phyloP scores from a whole-genome alignment of 352 stramenopile genomes.

The Phytopythium cucurbitacearum region DNA sequence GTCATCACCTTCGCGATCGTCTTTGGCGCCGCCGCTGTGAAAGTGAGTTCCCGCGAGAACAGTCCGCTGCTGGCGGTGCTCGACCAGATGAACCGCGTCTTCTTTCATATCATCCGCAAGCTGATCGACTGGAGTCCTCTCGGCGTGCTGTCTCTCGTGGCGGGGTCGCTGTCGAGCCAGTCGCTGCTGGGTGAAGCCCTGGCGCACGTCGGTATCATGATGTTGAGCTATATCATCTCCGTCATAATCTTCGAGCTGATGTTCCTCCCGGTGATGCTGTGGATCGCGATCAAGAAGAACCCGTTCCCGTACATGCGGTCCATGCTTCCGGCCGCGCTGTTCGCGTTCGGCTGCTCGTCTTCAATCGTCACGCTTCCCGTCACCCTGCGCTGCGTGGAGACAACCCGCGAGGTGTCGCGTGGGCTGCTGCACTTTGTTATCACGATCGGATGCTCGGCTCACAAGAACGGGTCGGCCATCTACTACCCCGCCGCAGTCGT shows the following conservation, averaged over 20 bases:
- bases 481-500: conserved; percentile 66
- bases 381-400: conserved; percentile 59
- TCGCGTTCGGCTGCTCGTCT: conserved; percentile 60
- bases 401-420: conserved; percentile 48
- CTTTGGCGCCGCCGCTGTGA: conserved; percentile 20
- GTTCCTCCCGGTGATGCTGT: conserved; percentile 55
- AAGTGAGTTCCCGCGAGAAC: conserved; percentile 40
- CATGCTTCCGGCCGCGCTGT: conserved; percentile 56
- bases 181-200: conserved; percentile 32
- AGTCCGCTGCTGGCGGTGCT: conserved; percentile 53
- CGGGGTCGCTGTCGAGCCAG: conserved; percentile 46
- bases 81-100: conserved; percentile 51
- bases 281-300: conserved; percentile 34
- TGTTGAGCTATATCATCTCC: conserved; percentile 44
- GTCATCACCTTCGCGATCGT: conserved; percentile 14
- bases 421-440: conserved; percentile 58
- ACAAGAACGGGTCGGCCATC: conserved; percentile 79
- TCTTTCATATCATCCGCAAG: conserved; percentile 58
- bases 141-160: conserved; percentile 62
- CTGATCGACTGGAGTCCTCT: conserved; percentile 62
- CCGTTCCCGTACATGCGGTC: conserved; percentile 52
- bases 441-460: conserved; percentile 56
- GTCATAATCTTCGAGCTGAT: conserved; percentile 47
- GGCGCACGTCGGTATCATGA: conserved; percentile 49
- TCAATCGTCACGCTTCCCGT: conserved; percentile 63